These are phyloP conservation scores for Beauveria bassiana DNA, from an alignment of 2,329 filamentous ascomycete genomes.

Conservation along the genomic window DNA sequence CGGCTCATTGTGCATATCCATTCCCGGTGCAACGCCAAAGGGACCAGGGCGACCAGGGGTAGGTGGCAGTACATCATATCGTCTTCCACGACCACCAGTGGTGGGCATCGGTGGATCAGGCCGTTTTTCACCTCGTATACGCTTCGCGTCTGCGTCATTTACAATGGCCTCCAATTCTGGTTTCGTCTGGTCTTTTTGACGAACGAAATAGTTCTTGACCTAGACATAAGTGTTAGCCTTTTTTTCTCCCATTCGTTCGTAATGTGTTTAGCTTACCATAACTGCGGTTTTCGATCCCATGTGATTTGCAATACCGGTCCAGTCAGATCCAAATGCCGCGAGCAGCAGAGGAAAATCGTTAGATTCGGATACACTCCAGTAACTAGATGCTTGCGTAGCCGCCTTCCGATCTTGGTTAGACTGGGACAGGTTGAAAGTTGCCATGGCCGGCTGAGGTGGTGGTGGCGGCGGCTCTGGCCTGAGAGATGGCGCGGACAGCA, in stretches of 20 bases:
- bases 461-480: constrained; percentile 43
- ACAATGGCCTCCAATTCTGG: constrained; percentile 54
- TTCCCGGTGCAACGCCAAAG: constrained; percentile 39
- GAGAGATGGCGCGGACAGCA: constrained; percentile 49
- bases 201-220: constrained; percentile 56
- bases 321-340: constrained; percentile 71
- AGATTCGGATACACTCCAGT: constrained; percentile 79
- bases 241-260: not conserved
- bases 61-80: constrained; percentile 36
- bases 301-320: constrained; percentile 63
- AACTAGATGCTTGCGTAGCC: constrained; percentile 61
- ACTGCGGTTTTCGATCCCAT: constrained; percentile 80
- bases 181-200: constrained; percentile 53
- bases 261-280: constrained; percentile 49
- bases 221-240: not conserved
- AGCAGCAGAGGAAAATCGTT: constrained; percentile 69
- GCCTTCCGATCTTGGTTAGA: constrained; percentile 42
- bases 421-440: constrained; percentile 43
- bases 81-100: constrained; percentile 39
- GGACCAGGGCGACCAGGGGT: constrained; percentile 27
- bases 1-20: constrained; percentile 39
- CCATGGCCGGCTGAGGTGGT: constrained; percentile 37
- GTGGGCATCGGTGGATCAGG: constrained; percentile 53
- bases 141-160: constrained; percentile 51
- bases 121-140: constrained; percentile 46